Percentiles rank a stretch among this genome's conserved stretches.
Conservation (phyloP, 352 stramenopile species). For the Phytopythium delawarense region DNA sequence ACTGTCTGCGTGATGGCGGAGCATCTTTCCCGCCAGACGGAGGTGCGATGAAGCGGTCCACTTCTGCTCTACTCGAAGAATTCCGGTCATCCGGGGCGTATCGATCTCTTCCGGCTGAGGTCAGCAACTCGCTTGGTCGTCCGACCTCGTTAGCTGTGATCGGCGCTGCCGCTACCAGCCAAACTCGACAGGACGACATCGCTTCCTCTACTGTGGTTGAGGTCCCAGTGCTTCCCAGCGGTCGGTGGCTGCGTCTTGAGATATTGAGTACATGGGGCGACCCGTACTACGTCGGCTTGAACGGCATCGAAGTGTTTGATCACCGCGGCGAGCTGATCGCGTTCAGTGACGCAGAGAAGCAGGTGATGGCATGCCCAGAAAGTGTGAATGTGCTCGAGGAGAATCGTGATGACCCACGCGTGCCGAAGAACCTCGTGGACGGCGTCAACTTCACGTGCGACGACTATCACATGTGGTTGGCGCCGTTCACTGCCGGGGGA, state of each 20-base stretch:
- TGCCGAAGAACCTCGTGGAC: conserved; percentile 76
- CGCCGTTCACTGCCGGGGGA: conserved; percentile 60
- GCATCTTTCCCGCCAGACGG: neutral
- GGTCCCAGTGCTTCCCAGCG: conserved; percentile 66
- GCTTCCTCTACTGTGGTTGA: neutral
- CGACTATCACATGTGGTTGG: conserved; percentile 90
- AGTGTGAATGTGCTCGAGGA: conserved; percentile 90
- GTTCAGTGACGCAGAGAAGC: conserved; percentile 37
- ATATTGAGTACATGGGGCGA: conserved; percentile 89
- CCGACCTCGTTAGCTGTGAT: neutral
- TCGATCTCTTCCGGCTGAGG: neutral
- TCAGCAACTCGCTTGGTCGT: neutral
- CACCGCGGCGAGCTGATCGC: conserved; percentile 47
- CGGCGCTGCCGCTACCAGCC: neutral
- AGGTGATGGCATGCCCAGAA: conserved; percentile 61
- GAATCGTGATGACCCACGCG: conserved; percentile 72
- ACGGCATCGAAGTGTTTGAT: conserved; percentile 88
- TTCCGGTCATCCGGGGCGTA: neutral
- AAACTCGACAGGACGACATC: neutral
- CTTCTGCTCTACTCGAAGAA: neutral
- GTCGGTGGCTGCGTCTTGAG: conserved; percentile 57
- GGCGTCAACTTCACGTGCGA: conserved; percentile 87
- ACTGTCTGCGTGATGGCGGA: neutral
- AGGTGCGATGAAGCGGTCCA: neutral
- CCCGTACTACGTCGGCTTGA: conserved; percentile 87